These are phyloP conservation scores for Cenchrus purpureus DNA, from an alignment of 176 grass and related monocot species.

Conservation along the genomic window DNA sequence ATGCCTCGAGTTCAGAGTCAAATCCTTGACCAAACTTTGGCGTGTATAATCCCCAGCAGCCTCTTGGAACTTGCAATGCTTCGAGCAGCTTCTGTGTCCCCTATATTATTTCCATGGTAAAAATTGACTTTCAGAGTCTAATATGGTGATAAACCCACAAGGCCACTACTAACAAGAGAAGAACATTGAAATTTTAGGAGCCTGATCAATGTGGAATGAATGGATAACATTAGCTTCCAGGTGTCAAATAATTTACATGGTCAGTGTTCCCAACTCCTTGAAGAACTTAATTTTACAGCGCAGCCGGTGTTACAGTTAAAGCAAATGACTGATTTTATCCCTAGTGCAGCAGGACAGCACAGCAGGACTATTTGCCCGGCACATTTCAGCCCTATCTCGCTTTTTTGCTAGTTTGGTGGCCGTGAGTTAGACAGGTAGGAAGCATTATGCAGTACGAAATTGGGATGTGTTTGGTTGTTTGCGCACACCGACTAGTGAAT, in stretches of 20 bases:
- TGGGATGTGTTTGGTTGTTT: not conserved
- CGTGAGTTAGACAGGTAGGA: not conserved
- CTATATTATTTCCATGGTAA: not conserved
- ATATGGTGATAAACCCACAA: too few relatives aligned
- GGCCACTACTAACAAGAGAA: not conserved
- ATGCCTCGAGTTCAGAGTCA: conserved; percentile 54
- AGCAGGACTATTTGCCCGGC: not conserved
- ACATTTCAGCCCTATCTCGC: too few relatives aligned
- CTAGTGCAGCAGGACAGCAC: not conserved
- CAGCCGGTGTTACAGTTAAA: not conserved
- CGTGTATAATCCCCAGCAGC: conserved; percentile 12
- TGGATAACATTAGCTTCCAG: not conserved
- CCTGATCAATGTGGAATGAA: not conserved
- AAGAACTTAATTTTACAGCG: not conserved
- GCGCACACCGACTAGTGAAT: not conserved
- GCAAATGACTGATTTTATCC: not conserved
- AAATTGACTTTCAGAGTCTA: not conserved
- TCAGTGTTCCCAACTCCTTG: not conserved
- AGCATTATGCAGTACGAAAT: not conserved
- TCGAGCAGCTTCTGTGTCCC: conserved; percentile 20
- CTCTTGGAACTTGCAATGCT: not conserved
- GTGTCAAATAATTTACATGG: not conserved
- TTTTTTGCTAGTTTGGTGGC: not conserved
- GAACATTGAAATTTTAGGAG: not conserved
- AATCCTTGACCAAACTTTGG: conserved; percentile 49